A percentile compares a stretch with the other conserved stretches of the same genome.
phyloP scores from a whole-genome alignment of 768 basidiomycete species.

The Peribolospora baueri region DNA sequence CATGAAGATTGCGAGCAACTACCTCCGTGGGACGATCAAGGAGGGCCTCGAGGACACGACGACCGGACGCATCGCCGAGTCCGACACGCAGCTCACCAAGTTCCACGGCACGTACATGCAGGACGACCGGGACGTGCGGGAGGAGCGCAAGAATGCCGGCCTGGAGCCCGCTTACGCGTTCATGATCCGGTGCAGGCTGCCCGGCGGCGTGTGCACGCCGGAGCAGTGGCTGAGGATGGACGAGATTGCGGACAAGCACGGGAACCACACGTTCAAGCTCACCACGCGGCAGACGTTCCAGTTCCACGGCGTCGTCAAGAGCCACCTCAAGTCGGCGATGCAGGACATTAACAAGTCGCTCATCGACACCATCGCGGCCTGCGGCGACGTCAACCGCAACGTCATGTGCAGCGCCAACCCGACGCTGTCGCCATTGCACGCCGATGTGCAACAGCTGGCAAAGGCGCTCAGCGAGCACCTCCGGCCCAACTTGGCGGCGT shows the following conservation, averaged over 20 bases:
- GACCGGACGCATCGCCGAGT: slow-evolving; percentile 73
- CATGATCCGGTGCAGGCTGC: slow-evolving; percentile 95
- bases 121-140: slow-evolving; percentile 94
- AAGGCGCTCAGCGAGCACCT: slow-evolving; percentile 63
- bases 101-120: slow-evolving; percentile 94
- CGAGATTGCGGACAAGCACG: slow-evolving; percentile 85
- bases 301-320: slow-evolving; percentile 97
- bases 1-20: slow-evolving; percentile 88
- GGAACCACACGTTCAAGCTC: slow-evolving; percentile 80
- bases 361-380: slow-evolving; percentile 88
- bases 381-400: slow-evolving; percentile 78
- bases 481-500: slow-evolving; percentile 70
- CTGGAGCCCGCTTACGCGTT: slow-evolving; percentile 88
- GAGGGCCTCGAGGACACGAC: slow-evolving; percentile 67
- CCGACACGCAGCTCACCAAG: slow-evolving; percentile 86
- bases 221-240: slow-evolving; percentile 90
- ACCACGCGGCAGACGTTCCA: slow-evolving; percentile 97
- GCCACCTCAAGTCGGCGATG: slow-evolving; percentile 81
- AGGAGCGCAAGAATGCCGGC: slow-evolving; percentile 75
- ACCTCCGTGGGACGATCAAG: slow-evolving; percentile 77
- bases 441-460: slow-evolving; percentile 57
- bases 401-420: slow-evolving; percentile 65
- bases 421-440: slow-evolving; percentile 60
- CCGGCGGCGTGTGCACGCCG: slow-evolving; percentile 79
- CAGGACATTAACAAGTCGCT: slow-evolving; percentile 78